Conservation (phyloP, 2,329 filamentous ascomycete species). For the Ophiocordyceps polyrhachis-furcata region DNA sequence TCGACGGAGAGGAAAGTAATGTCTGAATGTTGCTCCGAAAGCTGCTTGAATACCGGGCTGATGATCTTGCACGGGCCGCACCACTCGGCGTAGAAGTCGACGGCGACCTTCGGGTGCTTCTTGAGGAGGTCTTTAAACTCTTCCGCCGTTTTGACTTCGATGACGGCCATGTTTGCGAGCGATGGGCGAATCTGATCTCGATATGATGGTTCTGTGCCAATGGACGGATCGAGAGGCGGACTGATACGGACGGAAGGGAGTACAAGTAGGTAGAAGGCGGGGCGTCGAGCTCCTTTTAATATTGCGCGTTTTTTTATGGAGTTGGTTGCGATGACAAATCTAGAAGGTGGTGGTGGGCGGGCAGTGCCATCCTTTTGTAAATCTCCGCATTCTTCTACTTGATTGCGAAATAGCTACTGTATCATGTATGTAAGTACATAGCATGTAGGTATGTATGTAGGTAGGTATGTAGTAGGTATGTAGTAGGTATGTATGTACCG, state of each 20-base stretch:
- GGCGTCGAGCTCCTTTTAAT: background rate
- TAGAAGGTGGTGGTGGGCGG: too few relatives aligned
- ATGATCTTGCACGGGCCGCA: conserved; percentile 93
- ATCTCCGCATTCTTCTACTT: too few relatives aligned
- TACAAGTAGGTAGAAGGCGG: background rate
- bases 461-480: too few relatives aligned
- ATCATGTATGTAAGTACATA: too few relatives aligned
- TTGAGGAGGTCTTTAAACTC: conserved; percentile 35
- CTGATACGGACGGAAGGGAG: background rate
- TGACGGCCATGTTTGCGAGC: conserved; percentile 1
- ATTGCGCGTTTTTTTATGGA: background rate
- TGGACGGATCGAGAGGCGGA: background rate
- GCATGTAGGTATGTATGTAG: too few relatives aligned
- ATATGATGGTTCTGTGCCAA: background rate
- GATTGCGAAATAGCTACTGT: too few relatives aligned
- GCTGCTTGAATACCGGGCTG: conserved; percentile 35
- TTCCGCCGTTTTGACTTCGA: conserved; percentile 4
- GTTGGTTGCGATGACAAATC: background rate
- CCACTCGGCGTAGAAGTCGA: conserved; percentile 62
- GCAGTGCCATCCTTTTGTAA: too few relatives aligned
- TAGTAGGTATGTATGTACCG: too few relatives aligned
- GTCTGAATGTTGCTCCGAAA: conserved; percentile 34
- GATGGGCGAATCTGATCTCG: background rate
- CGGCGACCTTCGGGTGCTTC: conserved; percentile 37
- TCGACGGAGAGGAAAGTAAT: conserved; percentile 77